phyloP scores from a whole-genome alignment of 305 asterid species.

The Fraxinus latifolia region DNA sequence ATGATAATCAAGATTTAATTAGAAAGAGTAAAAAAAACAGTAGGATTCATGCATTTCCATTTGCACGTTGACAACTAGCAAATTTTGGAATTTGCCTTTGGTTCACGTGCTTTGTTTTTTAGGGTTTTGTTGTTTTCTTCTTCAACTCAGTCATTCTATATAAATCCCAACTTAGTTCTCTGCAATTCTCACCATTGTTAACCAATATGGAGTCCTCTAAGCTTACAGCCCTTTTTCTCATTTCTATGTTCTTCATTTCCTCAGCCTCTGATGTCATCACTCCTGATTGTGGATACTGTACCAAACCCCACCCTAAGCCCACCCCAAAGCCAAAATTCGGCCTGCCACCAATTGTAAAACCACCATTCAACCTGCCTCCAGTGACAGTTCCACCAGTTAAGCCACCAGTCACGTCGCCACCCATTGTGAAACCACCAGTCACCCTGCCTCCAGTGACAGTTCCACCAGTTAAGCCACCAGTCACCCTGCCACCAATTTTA shows the following conservation, averaged over 20 bases:
- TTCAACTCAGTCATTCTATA: conserved; percentile 31
- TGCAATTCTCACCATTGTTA: conserved; percentile 17
- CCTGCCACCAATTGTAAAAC: not conserved
- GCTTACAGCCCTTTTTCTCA: conserved; percentile 39
- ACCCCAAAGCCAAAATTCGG: conserved; percentile 10
- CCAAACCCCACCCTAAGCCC: conserved; percentile 31
- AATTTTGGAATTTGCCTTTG: conserved; percentile 46
- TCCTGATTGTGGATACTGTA: conserved; percentile 54
- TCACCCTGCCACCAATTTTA: not conserved
- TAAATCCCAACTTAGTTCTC: conserved; percentile 18
- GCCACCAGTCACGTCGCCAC: conserved; percentile 10
- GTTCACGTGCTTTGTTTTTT: conserved; percentile 64
- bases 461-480: conserved; percentile 25
- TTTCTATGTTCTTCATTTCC: conserved; percentile 43
- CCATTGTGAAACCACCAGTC: not conserved
- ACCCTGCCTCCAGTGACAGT: not conserved
- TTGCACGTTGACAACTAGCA: conserved; percentile 59
- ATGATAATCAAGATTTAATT: not conserved
- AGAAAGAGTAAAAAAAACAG: not conserved
- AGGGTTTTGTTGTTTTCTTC: conserved; percentile 38
- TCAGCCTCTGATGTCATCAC: conserved; percentile 30
- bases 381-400: not conserved
- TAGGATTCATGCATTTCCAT: not conserved
- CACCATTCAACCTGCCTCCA: conserved; percentile 20
- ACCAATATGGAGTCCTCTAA: conserved; percentile 46